Conservation (phyloP, 371 early-diverging fungal species). For the Quaeritorhiza haematococci region DNA sequence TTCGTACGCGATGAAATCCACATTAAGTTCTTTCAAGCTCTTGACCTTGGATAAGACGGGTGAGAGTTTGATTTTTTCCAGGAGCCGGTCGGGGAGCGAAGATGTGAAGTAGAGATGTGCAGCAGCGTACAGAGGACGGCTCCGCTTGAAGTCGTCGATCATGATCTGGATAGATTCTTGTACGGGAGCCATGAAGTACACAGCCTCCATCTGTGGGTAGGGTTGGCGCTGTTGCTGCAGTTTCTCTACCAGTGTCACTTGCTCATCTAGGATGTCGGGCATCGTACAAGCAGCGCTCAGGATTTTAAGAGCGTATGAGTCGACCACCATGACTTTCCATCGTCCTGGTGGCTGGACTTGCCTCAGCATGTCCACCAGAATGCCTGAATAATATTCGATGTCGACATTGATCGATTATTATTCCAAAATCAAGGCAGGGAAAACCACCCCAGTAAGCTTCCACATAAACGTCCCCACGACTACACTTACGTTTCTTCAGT, state of each 20-base stretch:
- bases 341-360: conserved; percentile 43
- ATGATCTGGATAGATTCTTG: conserved; percentile 66
- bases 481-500: too few relatives aligned
- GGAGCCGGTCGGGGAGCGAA: conserved; percentile 34
- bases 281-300: conserved; percentile 84
- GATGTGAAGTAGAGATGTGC: conserved; percentile 33
- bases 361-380: conserved; percentile 50
- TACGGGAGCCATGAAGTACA: conserved; percentile 86
- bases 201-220: conserved; percentile 79
- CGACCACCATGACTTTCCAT: conserved; percentile 89
- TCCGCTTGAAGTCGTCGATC: conserved; percentile 70
- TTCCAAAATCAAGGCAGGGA: too few relatives aligned
- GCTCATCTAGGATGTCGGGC: conserved; percentile 89
- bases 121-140: conserved; percentile 32
- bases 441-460: too few relatives aligned
- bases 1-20: conserved; percentile 63
- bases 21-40: conserved; percentile 37
- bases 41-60: conserved; percentile 20
- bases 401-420: too few relatives aligned
- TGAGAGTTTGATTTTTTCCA: conserved; percentile 31
- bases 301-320: conserved; percentile 75
- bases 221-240: conserved; percentile 76
- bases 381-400: conserved; percentile 35
- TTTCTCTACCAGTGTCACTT: conserved; percentile 78
- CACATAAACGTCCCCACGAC: too few relatives aligned